Conservation (phyloP, 1,139 yeast species). For the Debaryomyces psychrophilus region DNA sequence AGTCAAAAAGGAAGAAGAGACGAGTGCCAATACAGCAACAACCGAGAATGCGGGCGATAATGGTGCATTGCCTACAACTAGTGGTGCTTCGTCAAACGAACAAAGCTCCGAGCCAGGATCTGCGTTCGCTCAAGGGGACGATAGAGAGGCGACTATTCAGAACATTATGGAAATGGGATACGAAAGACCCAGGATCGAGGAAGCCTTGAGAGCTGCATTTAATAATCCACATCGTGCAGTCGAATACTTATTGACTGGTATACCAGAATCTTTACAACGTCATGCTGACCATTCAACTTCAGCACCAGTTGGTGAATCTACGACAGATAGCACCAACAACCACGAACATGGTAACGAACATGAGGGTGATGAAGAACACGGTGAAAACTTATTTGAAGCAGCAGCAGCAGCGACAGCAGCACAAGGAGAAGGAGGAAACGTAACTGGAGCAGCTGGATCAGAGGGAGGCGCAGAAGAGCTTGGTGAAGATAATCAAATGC, state of each 20-base stretch:
- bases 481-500: slow-evolving; percentile 58
- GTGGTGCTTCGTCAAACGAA: slow-evolving; percentile 25
- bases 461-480: slow-evolving; percentile 27
- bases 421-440: slow-evolving; percentile 32
- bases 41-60: slow-evolving; percentile 26
- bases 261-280: slow-evolving; percentile 66
- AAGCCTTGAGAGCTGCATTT: slow-evolving; percentile 92
- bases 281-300: slow-evolving; percentile 25
- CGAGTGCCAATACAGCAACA: slow-evolving; percentile 18
- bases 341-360: slow-evolving; percentile 29
- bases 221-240: slow-evolving; percentile 99
- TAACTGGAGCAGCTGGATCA: slow-evolving; percentile 29
- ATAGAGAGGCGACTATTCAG: slow-evolving; percentile 68
- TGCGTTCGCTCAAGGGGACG: slow-evolving; percentile 64
- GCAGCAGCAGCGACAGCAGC: slow-evolving; percentile 66
- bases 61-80: slow-evolving; percentile 24
- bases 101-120: slow-evolving; percentile 38
- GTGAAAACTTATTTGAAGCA: slow-evolving; percentile 64
- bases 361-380: slow-evolving; percentile 30
- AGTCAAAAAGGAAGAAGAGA: slow-evolving; percentile 12
- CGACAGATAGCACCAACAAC: slow-evolving; percentile 20
- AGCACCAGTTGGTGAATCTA: slow-evolving; percentile 28
- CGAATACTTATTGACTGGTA: slow-evolving; percentile 87
- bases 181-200: slow-evolving; percentile 82
- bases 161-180: slow-evolving; percentile 97